Percentiles rank a stretch among this genome's conserved stretches.
Evolutionary conservation across 2,329 filamentous ascomycete species (phyloP).

Genomic region (Claviceps africana): DNA sequence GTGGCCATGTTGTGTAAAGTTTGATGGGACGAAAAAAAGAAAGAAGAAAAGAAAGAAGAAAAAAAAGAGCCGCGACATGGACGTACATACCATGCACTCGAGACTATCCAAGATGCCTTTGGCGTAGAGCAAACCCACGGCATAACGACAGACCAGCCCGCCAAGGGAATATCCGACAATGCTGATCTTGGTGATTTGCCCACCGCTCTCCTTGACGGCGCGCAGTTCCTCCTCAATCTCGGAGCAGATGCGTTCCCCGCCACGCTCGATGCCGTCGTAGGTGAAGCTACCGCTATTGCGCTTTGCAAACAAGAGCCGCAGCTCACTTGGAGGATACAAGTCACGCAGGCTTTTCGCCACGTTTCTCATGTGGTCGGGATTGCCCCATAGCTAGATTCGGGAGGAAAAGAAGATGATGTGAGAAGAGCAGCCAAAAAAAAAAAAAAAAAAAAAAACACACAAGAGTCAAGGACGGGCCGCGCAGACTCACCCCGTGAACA

Average conservation of each 20-base stretch:
- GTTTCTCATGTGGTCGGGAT: slow-evolving; percentile 56
- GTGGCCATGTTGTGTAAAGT: too few relatives aligned
- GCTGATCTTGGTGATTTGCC: slow-evolving; percentile 67
- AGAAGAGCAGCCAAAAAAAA: neutral
- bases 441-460: neutral
- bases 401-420: neutral
- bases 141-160: slow-evolving; percentile 74
- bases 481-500: slow-evolving; percentile 53
- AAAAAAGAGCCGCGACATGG: neutral
- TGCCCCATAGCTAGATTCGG: slow-evolving; percentile 54
- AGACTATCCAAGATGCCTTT: slow-evolving; percentile 68
- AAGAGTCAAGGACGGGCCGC: neutral
- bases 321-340: slow-evolving; percentile 43
- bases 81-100: slow-evolving; percentile 58
- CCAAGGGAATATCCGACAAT: slow-evolving; percentile 83
- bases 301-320: slow-evolving; percentile 59
- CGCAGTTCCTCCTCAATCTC: slow-evolving; percentile 53
- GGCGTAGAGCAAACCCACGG: slow-evolving; percentile 68
- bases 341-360: slow-evolving; percentile 52
- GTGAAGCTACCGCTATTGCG: slow-evolving; percentile 61
- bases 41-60: too few relatives aligned
- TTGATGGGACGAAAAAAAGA: too few relatives aligned
- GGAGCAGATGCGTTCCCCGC: slow-evolving; percentile 51
- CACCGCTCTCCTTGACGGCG: slow-evolving; percentile 44
- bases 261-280: slow-evolving; percentile 55